Conservation (phyloP, 108 stramenopile species). For the Nitzschia putrida region DNA sequence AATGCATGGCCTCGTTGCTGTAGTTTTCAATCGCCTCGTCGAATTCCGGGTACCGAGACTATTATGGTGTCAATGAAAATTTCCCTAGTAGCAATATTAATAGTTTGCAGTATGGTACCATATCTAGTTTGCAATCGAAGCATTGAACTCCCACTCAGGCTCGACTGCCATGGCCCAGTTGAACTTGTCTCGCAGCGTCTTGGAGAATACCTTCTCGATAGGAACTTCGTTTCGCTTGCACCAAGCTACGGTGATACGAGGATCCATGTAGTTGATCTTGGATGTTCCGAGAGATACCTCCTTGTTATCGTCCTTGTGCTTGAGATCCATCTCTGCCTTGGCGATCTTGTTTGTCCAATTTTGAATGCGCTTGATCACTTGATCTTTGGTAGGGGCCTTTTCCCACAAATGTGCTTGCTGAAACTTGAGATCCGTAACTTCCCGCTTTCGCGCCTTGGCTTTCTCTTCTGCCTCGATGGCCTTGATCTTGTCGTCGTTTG, state of each 20-base stretch:
- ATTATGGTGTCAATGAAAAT: no score
- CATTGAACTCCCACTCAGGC: conserved; percentile 93
- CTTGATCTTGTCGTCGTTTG: conserved; percentile 92
- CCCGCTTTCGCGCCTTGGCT: conserved; percentile 70
- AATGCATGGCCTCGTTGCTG: no score
- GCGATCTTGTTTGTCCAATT: conserved; percentile 89
- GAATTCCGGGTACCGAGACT: no score
- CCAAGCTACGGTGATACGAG: conserved; percentile 98
- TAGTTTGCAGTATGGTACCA: no score
- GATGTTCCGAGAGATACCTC: conserved; percentile 95
- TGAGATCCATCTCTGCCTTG: conserved; percentile 90
- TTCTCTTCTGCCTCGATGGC: conserved; percentile 88
- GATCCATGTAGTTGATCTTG: conserved; percentile 99
- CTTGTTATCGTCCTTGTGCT: conserved; percentile 99
- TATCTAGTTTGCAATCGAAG: conserved; percentile 53
- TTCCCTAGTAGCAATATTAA: no score
- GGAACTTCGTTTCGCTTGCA: conserved; percentile 98
- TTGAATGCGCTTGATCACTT: conserved; percentile 78
- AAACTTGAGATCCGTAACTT: conserved; percentile 65
- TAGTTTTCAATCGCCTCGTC: no score
- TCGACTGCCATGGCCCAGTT: conserved; percentile 99
- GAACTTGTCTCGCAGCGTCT: conserved; percentile 97
- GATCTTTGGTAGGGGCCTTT: conserved; percentile 78
- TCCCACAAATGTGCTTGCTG: conserved; percentile 91
- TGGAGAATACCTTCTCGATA: conserved; percentile 95